Evolutionary conservation across 2,329 filamentous ascomycete genomes (phyloP).

Genomic region (Curvularia sp.): DNA sequence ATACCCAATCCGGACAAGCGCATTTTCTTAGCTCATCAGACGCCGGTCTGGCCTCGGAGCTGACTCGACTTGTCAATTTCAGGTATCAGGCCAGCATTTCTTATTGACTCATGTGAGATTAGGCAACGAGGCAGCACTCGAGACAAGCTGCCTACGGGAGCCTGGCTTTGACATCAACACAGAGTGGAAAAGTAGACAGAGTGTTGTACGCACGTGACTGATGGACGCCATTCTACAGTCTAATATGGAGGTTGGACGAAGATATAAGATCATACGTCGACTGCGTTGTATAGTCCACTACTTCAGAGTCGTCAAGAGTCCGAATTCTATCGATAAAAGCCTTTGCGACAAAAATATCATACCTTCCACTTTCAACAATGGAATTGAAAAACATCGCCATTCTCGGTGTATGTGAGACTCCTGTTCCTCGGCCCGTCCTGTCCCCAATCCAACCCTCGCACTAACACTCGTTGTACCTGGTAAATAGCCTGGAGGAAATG

Average conservation of each 20-base stretch:
- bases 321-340: not conserved
- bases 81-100: not conserved
- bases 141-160: constrained; percentile 1
- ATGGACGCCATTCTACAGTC: not conserved
- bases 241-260: not conserved
- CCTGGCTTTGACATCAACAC: not conserved
- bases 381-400: constrained; percentile 47
- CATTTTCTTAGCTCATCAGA: not conserved
- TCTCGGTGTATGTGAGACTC: constrained; percentile 38
- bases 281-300: not conserved
- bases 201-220: not conserved
- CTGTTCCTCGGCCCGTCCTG: not conserved
- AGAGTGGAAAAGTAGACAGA: not conserved
- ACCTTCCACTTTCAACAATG: constrained; percentile 25
- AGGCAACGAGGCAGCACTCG: constrained; percentile 16
- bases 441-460: not conserved
- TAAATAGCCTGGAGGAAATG: constrained; percentile 42
- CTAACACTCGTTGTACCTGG: constrained; percentile 1
- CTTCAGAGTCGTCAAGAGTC: not conserved
- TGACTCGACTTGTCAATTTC: not conserved
- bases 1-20: not conserved
- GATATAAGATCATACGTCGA: not conserved
- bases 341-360: not conserved
- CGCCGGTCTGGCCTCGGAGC: not conserved
- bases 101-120: not conserved